phyloP scores from a whole-genome alignment of 805 yeast species.

The Candida schatavii region DNA sequence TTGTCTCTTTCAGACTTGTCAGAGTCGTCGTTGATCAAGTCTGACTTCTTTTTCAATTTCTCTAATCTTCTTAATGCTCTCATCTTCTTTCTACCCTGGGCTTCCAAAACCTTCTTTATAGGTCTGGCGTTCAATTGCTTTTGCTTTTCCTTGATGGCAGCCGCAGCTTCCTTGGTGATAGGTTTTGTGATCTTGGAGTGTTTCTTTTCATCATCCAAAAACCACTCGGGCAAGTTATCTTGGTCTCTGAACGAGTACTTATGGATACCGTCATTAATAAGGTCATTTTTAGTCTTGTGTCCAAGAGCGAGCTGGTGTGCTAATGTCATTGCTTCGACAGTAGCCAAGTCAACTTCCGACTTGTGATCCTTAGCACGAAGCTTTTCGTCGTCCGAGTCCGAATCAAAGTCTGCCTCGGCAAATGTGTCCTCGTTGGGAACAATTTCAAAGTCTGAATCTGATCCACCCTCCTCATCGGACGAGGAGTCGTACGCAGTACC shows the following conservation, averaged over 20 bases:
- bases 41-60: conserved; percentile 85
- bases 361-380: conserved; percentile 45
- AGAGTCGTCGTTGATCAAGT: conserved; percentile 80
- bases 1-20: conserved; percentile 90
- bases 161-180: conserved; percentile 79
- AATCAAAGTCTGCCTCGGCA: conserved; percentile 38
- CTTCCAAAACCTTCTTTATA: conserved; percentile 97
- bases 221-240: conserved; percentile 96
- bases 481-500: conserved; percentile 31
- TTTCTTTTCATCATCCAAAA: conserved; percentile 82
- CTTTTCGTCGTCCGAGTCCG: conserved; percentile 52
- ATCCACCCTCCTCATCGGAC: conserved; percentile 29
- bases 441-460: conserved; percentile 44
- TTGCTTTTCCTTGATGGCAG: conserved; percentile 42
- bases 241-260: conserved; percentile 87
- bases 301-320: conserved; percentile 96
- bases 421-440: conserved; percentile 22
- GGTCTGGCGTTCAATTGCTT: conserved; percentile 90
- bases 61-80: conserved; percentile 82
- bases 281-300: conserved; percentile 76
- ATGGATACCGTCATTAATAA: conserved; percentile 90
- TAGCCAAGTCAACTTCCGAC: conserved; percentile 75
- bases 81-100: conserved; percentile 90
- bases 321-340: conserved; percentile 95
- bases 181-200: conserved; percentile 88